phyloP scores from a whole-genome alignment of 2,329 filamentous ascomycete species.

The Fusarium sp. region DNA sequence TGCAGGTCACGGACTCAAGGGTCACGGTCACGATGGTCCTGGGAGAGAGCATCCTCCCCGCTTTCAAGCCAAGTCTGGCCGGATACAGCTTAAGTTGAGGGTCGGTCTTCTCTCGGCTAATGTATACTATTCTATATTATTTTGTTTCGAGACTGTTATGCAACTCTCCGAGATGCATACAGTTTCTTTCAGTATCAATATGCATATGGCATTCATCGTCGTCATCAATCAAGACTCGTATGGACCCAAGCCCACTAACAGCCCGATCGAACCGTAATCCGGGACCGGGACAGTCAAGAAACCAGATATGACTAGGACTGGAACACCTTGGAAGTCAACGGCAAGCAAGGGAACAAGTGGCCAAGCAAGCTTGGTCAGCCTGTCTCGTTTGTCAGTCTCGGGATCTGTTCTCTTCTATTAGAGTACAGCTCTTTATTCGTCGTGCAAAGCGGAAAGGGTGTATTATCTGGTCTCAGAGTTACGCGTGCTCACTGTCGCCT shows the following conservation, averaged over 20 bases:
- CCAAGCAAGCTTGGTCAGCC: constrained; percentile 27
- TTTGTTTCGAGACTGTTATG: background rate
- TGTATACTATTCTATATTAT: background rate
- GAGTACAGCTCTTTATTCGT: constrained; percentile 8
- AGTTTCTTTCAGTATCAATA: background rate
- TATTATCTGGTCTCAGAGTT: constrained; percentile 18
- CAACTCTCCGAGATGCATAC: background rate
- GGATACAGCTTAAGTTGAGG: constrained; percentile 15
- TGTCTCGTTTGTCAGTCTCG: constrained; percentile 16
- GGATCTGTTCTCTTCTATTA: background rate
- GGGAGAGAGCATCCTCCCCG: constrained; percentile 24
- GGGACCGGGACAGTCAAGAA: constrained; percentile 13
- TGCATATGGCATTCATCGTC: background rate
- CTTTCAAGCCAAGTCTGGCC: constrained; percentile 21
- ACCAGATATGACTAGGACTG: constrained; percentile 4
- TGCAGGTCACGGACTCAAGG: constrained; percentile 45
- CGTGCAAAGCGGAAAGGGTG: constrained; percentile 13
- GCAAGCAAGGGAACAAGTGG: constrained; percentile 10
- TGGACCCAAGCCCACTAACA: constrained; percentile 7
- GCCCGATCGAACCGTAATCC: constrained; percentile 9
- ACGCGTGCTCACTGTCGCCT: constrained; percentile 31
- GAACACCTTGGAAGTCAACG: constrained; percentile 5
- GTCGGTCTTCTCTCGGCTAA: constrained; percentile 29
- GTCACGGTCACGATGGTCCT: constrained; percentile 46
- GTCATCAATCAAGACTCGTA: constrained; percentile 2